A percentile compares a stretch with the other conserved stretches of the same genome.
Evolutionary conservation across 1,284 basidiomycete species (phyloP).

Genomic region (Serendipita sp.): DNA sequence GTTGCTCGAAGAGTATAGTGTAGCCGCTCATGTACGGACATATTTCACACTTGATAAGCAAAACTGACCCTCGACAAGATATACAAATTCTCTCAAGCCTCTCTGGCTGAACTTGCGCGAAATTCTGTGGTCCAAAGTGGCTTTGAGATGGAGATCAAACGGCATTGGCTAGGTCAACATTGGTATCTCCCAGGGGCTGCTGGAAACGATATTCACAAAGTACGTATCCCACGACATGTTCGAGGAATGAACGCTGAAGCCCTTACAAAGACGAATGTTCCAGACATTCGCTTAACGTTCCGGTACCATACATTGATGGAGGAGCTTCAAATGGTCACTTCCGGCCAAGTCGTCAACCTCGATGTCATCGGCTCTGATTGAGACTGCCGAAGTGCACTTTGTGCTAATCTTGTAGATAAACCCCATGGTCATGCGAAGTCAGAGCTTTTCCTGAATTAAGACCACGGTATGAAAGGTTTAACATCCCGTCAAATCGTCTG

Average conservation of each 20-base stretch:
- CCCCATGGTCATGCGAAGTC: too few species aligned
- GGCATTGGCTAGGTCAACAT: slow-evolving; percentile 67
- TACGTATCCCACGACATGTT: slow-evolving; percentile 20
- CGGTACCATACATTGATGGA: slow-evolving; percentile 81
- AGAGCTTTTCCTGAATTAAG: too few species aligned
- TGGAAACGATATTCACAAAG: slow-evolving; percentile 88
- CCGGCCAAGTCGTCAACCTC: background rate
- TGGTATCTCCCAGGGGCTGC: slow-evolving; percentile 83
- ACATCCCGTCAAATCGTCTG: too few species aligned
- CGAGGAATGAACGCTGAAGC: background rate
- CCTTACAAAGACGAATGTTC: slow-evolving; percentile 77
- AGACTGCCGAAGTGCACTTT: too few species aligned
- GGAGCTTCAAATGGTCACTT: slow-evolving; percentile 61
- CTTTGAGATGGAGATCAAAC: slow-evolving; percentile 85
- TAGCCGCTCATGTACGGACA: slow-evolving; percentile 75
- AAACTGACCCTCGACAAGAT: slow-evolving; percentile 37
- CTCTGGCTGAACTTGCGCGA: slow-evolving; percentile 79
- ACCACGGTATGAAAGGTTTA: too few species aligned
- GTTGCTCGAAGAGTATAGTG: slow-evolving; percentile 91
- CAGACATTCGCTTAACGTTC: slow-evolving; percentile 76
- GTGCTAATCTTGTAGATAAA: too few species aligned
- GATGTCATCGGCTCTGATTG: background rate
- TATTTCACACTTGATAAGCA: background rate
- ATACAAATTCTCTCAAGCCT: slow-evolving; percentile 79
- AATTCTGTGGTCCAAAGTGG: slow-evolving; percentile 95